These are phyloP conservation scores for Centella asiatica DNA, from an alignment of 129 eudicot species.

Conservation along the genomic window DNA sequence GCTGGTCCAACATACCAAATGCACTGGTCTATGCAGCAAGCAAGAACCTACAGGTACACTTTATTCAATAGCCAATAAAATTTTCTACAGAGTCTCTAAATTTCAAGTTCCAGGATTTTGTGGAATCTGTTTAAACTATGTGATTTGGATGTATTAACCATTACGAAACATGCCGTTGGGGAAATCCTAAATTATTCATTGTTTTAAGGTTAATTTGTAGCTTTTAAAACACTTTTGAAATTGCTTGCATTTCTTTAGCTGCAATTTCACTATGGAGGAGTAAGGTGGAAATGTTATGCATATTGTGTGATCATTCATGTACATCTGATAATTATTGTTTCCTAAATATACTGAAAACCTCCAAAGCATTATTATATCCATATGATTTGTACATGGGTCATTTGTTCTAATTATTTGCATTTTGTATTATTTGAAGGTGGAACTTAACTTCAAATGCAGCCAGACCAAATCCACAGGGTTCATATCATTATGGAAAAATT, in stretches of 20 bases:
- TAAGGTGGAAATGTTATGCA: no score
- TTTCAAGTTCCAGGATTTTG: background rate
- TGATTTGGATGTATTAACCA: no score
- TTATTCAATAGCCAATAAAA: background rate
- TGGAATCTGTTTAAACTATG: background rate
- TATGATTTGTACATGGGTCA: background rate
- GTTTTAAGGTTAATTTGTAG: no score
- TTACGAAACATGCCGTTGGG: no score
- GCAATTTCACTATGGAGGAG: no score
- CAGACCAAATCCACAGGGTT: conserved; percentile 95
- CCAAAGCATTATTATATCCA: no score
- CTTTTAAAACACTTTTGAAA: no score
- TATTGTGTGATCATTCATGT: no score
- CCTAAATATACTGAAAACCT: no score
- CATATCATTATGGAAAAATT: conserved; percentile 80
- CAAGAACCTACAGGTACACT: conserved; percentile 61
- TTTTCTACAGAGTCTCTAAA: background rate
- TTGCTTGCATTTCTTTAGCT: no score
- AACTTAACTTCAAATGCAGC: conserved; percentile 95
- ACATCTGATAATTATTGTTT: no score
- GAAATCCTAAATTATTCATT: no score
- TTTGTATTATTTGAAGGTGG: conserved; percentile 44
- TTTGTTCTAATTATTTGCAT: background rate
- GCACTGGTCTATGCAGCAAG: conserved; percentile 83
- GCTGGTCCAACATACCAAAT: conserved; percentile 52